A percentile compares a stretch with the other conserved stretches of the same genome.
Evolutionary conservation across 106 monocot species (phyloP).

Genomic region (Chionographis japonica): DNA sequence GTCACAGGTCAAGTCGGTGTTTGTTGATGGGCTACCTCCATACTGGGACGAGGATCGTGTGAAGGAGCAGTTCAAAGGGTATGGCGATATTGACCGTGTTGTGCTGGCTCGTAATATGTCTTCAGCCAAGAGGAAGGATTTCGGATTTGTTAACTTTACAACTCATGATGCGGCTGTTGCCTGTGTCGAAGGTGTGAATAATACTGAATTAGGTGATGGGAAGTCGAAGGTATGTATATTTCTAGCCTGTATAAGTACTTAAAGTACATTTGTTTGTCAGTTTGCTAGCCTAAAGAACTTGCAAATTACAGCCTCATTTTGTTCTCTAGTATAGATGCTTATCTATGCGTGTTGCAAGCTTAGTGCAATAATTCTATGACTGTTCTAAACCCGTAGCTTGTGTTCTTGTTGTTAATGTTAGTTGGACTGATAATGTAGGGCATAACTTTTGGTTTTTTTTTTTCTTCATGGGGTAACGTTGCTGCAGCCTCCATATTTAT

Average conservation of each 20-base stretch:
- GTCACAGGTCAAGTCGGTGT: conserved; percentile 62
- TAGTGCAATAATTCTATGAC: too few relatives aligned
- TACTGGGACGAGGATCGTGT: conserved; percentile 77
- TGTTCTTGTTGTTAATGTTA: too few relatives aligned
- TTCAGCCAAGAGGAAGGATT: conserved; percentile 61
- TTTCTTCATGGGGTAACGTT: too few relatives aligned
- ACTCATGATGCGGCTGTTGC: conserved; percentile 62
- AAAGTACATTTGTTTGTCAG: too few relatives aligned
- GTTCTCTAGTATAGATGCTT: too few relatives aligned
- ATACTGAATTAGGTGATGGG: conserved; percentile 59
- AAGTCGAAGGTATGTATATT: conserved; percentile 41
- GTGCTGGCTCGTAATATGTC: conserved; percentile 69
- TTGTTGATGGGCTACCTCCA: conserved; percentile 70
- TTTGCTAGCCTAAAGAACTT: too few relatives aligned
- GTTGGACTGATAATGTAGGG: too few relatives aligned
- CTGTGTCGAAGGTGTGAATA: conserved; percentile 51
- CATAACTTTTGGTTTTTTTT: too few relatives aligned
- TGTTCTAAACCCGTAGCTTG: too few relatives aligned
- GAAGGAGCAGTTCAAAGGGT: conserved; percentile 58
- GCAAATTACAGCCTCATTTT: too few relatives aligned
- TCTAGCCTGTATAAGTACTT: background rate
- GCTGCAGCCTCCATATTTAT: too few relatives aligned
- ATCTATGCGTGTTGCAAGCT: too few relatives aligned
- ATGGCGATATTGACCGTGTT: conserved; percentile 67
- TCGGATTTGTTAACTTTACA: conserved; percentile 75